Evolutionary conservation across 2,329 filamentous ascomycete genomes (phyloP), one percentile per base, ranked within the genome.

Genomic region (Exophiala sp.): DNA sequence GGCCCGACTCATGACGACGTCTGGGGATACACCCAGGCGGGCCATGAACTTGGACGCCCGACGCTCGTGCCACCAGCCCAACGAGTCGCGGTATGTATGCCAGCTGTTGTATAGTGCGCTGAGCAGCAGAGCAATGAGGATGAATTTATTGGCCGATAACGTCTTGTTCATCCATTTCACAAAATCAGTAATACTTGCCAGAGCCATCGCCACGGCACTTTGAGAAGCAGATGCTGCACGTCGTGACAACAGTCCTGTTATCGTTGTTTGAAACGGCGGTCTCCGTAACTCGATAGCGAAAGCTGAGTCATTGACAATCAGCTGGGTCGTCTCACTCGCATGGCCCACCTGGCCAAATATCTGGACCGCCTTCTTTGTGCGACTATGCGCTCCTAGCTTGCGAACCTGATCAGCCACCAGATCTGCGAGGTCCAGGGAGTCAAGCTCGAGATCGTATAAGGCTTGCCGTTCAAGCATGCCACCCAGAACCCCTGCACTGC

Each of bases 21-120:
- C 87, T 6, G 91, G 89, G 2, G 82, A 80, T 6, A 97, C 84
- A 8, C 92, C 92, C 11, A 97, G 74, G 10, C 85, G 79, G 33
- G 77, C 76, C 90, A 99, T 94, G 69, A 92, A 96, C 38, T 79
- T 85, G 12, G 80, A 81, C 1, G 91, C 90, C 55, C 83, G 86
- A 53, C 90, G 83, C 72, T 97, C 92, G 42, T 82, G 79, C 87
- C 89, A 96, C 91, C 91, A 97, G 1, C 81, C 77, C 63, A 85
- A 83, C 5, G 82, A 82, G 66, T 89, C 85, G 58, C 85, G 83
- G 10, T 87, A 88, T 0, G 88, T 85, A 65, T 91, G 83, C 62
- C 91, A 79, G 18, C 87, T 71, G 65, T 97, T 97, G 45, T 84
- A 79, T 9, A 89, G 65, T 10, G 84, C 70, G 65, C 91, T 96